phyloP scores from a whole-genome alignment of 306 rosid genomes.

The Oemleria cerasiformis region DNA sequence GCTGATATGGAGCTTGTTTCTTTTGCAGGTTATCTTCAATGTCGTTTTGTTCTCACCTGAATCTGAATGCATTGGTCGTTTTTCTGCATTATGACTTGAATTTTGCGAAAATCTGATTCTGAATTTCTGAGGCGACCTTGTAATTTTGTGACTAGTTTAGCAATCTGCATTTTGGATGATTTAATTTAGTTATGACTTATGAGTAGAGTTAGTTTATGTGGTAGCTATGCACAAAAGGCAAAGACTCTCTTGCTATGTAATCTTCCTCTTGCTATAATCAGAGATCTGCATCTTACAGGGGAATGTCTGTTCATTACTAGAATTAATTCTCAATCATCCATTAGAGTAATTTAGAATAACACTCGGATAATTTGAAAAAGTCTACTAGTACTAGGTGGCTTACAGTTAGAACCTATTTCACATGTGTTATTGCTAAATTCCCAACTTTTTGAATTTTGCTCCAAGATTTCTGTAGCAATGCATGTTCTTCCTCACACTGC shows the following conservation, averaged over 20 bases:
- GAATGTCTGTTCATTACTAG: no score
- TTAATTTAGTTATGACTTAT: neutral
- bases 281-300: neutral
- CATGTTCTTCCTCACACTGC: neutral
- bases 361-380: no score
- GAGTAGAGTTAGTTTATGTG: neutral
- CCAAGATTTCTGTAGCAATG: neutral
- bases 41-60: constrained; percentile 67
- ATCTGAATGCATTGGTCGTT: constrained; percentile 19
- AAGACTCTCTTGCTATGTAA: neutral
- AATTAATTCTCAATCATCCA: no score
- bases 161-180: neutral
- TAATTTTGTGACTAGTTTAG: constrained; percentile 8
- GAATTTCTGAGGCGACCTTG: constrained; percentile 29
- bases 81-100: constrained; percentile 5
- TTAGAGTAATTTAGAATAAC: no score
- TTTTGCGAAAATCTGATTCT: constrained; percentile 26
- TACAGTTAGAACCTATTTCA: neutral
- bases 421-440: neutral
- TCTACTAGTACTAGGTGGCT: no score
- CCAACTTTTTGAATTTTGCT: neutral
- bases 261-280: neutral
- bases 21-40: constrained; percentile 73
- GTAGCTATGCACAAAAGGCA: neutral
- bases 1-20: constrained; percentile 3